Evolutionary conservation across 768 basidiomycete species (phyloP).

Genomic region (Podaxis mareebaensis): DNA sequence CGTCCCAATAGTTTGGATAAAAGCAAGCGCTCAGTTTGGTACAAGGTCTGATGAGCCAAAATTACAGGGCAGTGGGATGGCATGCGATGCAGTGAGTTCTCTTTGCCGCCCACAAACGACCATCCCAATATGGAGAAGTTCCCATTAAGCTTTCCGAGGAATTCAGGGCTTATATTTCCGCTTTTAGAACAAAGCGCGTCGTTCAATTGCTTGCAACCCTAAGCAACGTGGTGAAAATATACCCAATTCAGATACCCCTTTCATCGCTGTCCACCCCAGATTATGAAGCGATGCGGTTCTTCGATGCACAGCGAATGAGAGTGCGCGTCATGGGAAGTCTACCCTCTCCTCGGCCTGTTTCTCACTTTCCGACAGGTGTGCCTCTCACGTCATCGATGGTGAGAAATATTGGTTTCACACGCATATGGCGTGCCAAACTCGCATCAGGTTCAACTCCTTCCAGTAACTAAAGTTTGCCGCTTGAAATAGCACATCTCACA

Average conservation of each 20-base stretch:
- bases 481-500: too few species aligned
- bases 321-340: background rate
- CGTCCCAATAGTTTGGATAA: background rate
- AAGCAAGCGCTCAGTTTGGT: conserved; percentile 3
- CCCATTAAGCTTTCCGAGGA: background rate
- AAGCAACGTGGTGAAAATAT: background rate
- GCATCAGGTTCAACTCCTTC: too few species aligned
- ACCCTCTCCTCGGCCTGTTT: background rate
- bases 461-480: too few species aligned
- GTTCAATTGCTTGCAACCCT: background rate
- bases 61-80: background rate
- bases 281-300: background rate
- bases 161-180: background rate
- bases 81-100: background rate
- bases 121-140: background rate
- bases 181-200: conserved; percentile 6
- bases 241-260: background rate
- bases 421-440: too few species aligned
- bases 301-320: background rate
- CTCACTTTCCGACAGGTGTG: background rate
- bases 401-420: too few species aligned
- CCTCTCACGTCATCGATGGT: background rate
- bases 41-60: background rate
- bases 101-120: conserved; percentile 11
- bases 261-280: background rate